Evolutionary conservation across 371 early-diverging fungal species (phyloP).

Genomic region (Mucor indicus): DNA sequence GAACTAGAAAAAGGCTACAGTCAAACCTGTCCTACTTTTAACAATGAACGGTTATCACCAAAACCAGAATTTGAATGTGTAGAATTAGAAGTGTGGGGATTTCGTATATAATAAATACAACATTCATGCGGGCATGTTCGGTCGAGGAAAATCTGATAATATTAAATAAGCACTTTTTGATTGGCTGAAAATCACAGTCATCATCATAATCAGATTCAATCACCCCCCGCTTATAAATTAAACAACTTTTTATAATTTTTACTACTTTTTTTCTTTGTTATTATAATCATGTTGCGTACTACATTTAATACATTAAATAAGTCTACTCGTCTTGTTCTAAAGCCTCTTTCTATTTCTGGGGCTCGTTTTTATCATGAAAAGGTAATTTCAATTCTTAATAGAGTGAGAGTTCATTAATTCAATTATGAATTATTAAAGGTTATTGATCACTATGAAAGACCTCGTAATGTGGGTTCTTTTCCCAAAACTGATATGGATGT

Average conservation of each 20-base stretch:
- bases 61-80: constrained; percentile 25
- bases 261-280: constrained; percentile 12
- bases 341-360: constrained; percentile 37
- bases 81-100: constrained; percentile 25
- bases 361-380: constrained; percentile 69
- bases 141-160: too few species aligned
- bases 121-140: too few species aligned
- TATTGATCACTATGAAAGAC: constrained; percentile 93
- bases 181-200: constrained; percentile 7
- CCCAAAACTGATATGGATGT: constrained; percentile 82
- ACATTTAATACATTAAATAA: constrained; percentile 15
- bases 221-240: constrained; percentile 19
- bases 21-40: constrained; percentile 81
- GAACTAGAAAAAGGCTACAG: constrained; percentile 86
- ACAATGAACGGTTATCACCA: constrained; percentile 69
- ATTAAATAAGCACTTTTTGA: neutral
- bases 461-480: constrained; percentile 97
- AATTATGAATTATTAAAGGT: constrained; percentile 56
- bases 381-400: constrained; percentile 30
- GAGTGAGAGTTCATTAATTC: neutral
- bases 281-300: constrained; percentile 27
- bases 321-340: constrained; percentile 20
- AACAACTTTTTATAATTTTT: too few species aligned
- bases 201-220: constrained; percentile 9
- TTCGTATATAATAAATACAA: constrained; percentile 15